A percentile compares a stretch with the other conserved stretches of the same genome.
phyloP scores from a whole-genome alignment of 106 monocot species.

The Narthecium ossifragum region DNA sequence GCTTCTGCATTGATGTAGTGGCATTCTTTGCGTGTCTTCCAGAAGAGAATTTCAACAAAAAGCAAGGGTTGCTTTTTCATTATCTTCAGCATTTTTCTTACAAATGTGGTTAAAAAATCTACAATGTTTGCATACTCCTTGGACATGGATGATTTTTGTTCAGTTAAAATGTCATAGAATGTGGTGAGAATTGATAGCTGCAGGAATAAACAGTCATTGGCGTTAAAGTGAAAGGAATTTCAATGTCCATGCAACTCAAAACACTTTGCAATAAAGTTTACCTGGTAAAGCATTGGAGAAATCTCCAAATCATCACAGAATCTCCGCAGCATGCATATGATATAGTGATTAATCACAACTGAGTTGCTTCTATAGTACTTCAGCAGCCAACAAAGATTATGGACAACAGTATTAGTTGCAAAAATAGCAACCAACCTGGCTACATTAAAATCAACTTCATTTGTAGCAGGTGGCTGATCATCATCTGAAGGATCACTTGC shows the following conservation, averaged over 20 bases:
- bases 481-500: conserved; percentile 48
- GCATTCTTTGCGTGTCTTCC: conserved; percentile 93
- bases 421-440: conserved; percentile 56
- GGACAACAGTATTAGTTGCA: conserved; percentile 57
- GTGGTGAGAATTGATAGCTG: conserved; percentile 77
- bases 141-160: conserved; percentile 43
- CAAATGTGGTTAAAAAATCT: conserved; percentile 66
- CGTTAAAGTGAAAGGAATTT: too few relatives aligned
- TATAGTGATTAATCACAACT: conserved; percentile 71
- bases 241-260: not conserved
- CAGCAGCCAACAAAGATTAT: conserved; percentile 85
- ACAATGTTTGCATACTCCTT: conserved; percentile 48
- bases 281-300: conserved; percentile 91
- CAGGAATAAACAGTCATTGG: conserved; percentile 24
- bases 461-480: conserved; percentile 44
- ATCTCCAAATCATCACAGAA: conserved; percentile 87
- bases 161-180: conserved; percentile 72
- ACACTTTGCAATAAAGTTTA: conserved; percentile 17
- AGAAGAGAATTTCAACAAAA: conserved; percentile 91
- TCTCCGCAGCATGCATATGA: conserved; percentile 68
- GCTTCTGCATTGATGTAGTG: conserved; percentile 79
- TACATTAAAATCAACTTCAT: conserved; percentile 84
- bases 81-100: conserved; percentile 76
- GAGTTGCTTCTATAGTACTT: conserved; percentile 80
- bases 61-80: conserved; percentile 80